Evolutionary conservation across 768 basidiomycete genomes (phyloP), one percentile per base, ranked within the genome.

Genomic region (Boletus fagicola): DNA sequence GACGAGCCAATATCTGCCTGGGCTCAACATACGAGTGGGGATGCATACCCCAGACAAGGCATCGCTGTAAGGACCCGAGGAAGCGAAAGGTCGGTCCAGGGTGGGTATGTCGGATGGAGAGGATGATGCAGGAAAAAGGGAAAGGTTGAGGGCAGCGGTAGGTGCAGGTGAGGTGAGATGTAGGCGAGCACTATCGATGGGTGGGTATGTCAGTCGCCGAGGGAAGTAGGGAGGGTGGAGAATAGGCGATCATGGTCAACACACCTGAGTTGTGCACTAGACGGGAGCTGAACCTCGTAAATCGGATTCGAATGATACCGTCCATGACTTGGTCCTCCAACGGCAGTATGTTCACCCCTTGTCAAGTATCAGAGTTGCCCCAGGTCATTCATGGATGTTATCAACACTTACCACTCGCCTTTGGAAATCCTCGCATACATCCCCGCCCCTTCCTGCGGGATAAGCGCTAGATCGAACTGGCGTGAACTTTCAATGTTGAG

Each of bases 381-480:
- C 4, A 20, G 3, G 39, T 35, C 36, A 20, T 16, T 2, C 20
- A 30, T 45, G 16, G 5, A 48, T n/a, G 24, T 13, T 6, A 36
- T 43, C n/a, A 9, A 1, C 18, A 69, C 82, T 51, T 59, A 91
- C 95, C 95, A 98, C 39, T 77, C 73, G 4, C 92, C 93, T n/a
- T 75, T 80, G 2, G 88, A 62, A 0, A 77, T 67, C 62, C 90
- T 87, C 22, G 73, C 74, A 68, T 88, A 96, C 93, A 97, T 92
- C 0, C 94, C 95, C 0, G 94, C 92, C 0, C 93, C 94, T 74
- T 98, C 96, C 56, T 87, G 83, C 0, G 87, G 84, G 24, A 97
- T 87, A 0, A 83, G 62, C 49, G 75, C 75, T 24, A 97, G 59
- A 18, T 86, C 83, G 51, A 94, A 79, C 1, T 82, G 78, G 56